A percentile compares a stretch with the other conserved stretches of the same genome.
Evolutionary conservation across 306 rosid species (phyloP).

Genomic region (Dicorynia guianensis): DNA sequence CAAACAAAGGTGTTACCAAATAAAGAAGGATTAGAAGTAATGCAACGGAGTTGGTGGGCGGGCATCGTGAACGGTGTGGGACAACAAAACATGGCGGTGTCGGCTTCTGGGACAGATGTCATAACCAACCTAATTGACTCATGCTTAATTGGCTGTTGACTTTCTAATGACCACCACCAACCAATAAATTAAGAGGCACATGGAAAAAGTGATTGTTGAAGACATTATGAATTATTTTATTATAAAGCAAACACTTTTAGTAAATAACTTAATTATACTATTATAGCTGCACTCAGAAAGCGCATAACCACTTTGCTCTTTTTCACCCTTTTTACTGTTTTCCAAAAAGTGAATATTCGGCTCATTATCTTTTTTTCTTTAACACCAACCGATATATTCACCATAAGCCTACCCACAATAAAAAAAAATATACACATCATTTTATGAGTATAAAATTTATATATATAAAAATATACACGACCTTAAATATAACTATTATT

Average conservation of each 20-base stretch:
- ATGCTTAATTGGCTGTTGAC: conserved; percentile 33
- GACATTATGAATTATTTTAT: conserved; percentile 17
- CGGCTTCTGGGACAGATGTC: conserved; percentile 36
- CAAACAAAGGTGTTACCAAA: background rate
- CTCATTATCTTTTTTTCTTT: background rate
- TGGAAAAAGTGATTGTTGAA: conserved; percentile 35
- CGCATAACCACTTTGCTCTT: background rate
- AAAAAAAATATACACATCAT: conserved; percentile 37
- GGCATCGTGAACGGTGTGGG: background rate
- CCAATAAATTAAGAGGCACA: conserved; percentile 10
- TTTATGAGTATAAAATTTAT: too few relatives aligned
- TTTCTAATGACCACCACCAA: conserved; percentile 2
- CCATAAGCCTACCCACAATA: background rate
- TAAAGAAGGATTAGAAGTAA: background rate
- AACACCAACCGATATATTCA: background rate
- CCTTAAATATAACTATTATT: too few relatives aligned
- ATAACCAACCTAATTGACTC: conserved; percentile 23
- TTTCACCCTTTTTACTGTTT: conserved; percentile 27
- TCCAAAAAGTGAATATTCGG: conserved; percentile 36
- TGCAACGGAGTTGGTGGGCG: conserved; percentile 24
- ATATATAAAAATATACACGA: too few relatives aligned
- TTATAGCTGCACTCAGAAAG: background rate
- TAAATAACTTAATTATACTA: background rate
- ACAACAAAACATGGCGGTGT: conserved; percentile 45
- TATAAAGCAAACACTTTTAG: background rate